Base-by-base conservation (phyloP, 306 rosid species). In the Quillaja saponaria region DNA sequence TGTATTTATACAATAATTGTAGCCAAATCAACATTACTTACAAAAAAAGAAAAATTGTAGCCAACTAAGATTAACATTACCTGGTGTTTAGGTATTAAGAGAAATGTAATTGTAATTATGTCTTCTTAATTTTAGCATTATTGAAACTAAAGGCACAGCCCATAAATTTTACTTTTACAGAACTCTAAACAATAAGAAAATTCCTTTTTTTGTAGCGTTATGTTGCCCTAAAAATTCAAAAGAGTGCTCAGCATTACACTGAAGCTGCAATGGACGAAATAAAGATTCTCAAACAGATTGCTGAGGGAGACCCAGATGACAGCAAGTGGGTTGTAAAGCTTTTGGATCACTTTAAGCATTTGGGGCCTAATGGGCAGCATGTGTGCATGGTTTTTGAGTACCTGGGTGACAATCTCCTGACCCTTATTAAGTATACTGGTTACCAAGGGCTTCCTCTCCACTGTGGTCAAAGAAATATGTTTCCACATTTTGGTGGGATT, bases 211-310 rank as follows among this genome's bases (percentile, higher is more conserved):
- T 75, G 69, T 64, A 92, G 98, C 76, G 79, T n/a, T 88, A 86
- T 76, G 98, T 92, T 51, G 98, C 98, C 64, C 76, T 92, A 64
- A 92, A 92, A 72, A 90, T 92, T 72, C 98, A 92, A 49, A 92
- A 92, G 95, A 92, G 98, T 76, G 98, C 96, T 57, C 90, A 87
- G 65, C 98, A 92, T 79, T 92, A 92, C 78, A 84, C 96, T 1
- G 98, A 92, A 76, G 98, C 98, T 0, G 98, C 98, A 7, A 82
- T 92, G 96, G 98, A 92, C 50, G 98, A 92, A 84, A 86, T 92
- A 64, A 84, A 88, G 72, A 92, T 92, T 70, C 85, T 92, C 82
- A 80, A 84, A 74, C 96, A 92, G 75, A 86, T 92, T 61, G 96
- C 95, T 18, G 98, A 92, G 49, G 94, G 94, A 57, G 96, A 92